Evolutionary conservation across 768 basidiomycete genomes (phyloP), one percentile per base, ranked within the genome.

Genomic region (Tulasnella sp.): DNA sequence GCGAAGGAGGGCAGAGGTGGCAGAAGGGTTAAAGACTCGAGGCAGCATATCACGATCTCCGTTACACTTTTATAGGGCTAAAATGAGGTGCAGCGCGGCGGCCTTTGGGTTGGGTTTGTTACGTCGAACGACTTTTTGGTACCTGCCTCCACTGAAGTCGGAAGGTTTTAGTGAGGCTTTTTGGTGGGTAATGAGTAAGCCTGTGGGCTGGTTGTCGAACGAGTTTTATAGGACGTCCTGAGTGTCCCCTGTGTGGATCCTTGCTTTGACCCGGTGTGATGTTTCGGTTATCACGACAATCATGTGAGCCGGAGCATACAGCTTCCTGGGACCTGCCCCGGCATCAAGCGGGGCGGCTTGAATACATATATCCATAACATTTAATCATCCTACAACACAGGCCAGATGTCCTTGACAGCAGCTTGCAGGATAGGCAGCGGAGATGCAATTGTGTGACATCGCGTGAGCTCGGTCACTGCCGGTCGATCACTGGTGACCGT

Each of bases 221-320:
- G 43, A 4, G 15, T 27, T 23, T n/a, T n/a, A n/a, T n/a, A 43
- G 32, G 29, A 52, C 27, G 21, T 24, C 19, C 34, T 56, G 41
- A 44, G 21, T n/a, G 45, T 44, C 17, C 34, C n/a, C n/a, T n/a
- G n/a, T 38, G 26, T n/a, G 4, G 23, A 44, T 23, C 42, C n/a
- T n/a, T n/a, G n/a, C n/a, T 43, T 34, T 56, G 29, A 43, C 21
- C 17, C 34, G 38, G 44, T 21, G 30, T 56, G 41, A n/a, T n/a
- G n/a, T n/a, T n/a, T 42, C 43, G 42, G 55, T 42, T 23, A 30
- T 29, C 27, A 30, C 42, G 26, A 56, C 55, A 48, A 45, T 56
- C 55, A 56, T 56, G 55, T 56, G 55, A 56, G 55, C 55, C 55
- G 55, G 55, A 56, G 44, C 55, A 48, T 56, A n/a, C 19, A 5